phyloP scores from a whole-genome alignment of 75 land plant species.

The Gnetum montanum region DNA sequence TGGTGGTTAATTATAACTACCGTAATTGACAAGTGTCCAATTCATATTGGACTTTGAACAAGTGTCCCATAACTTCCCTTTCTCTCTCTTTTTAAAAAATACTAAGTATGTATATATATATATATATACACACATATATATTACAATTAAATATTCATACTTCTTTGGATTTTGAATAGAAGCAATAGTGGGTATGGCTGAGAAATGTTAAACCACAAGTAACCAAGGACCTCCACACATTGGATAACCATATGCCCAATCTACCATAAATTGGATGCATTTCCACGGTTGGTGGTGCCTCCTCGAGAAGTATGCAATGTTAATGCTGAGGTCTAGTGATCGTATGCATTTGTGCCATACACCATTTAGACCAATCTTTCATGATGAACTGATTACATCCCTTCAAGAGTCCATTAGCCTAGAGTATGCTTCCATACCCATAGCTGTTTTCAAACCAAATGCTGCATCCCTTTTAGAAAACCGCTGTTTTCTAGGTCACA shows the following conservation, averaged over 20 bases:
- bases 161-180: too few relatives aligned
- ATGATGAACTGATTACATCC: slow-evolving; percentile 86
- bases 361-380: slow-evolving; percentile 90
- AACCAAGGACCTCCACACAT: slow-evolving; percentile 98
- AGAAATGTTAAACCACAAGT: slow-evolving; percentile 76
- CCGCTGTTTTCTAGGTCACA: slow-evolving; percentile 87
- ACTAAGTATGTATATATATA: too few relatives aligned
- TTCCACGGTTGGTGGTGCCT: slow-evolving; percentile 21
- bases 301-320: slow-evolving; percentile 31
- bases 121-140: too few relatives aligned
- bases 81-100: too few relatives aligned
- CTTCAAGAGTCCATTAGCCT: slow-evolving; percentile 92
- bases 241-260: slow-evolving; percentile 88
- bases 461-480: slow-evolving; percentile 92
- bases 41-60: too few relatives aligned
- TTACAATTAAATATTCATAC: too few relatives aligned
- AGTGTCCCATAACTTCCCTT: too few relatives aligned
- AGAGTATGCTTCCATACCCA: slow-evolving; percentile 76
- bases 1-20: too few relatives aligned
- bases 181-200: too few relatives aligned
- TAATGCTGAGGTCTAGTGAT: slow-evolving; percentile 84
- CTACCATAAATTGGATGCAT: slow-evolving; percentile 74
- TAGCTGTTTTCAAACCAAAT: slow-evolving; percentile 91
- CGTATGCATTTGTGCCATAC: slow-evolving; percentile 95
- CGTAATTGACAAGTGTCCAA: too few relatives aligned